Evolutionary conservation across 179 eudicot genomes (phyloP), one percentile per base, ranked within the genome.

Genomic region (Corrigiola litoralis): DNA sequence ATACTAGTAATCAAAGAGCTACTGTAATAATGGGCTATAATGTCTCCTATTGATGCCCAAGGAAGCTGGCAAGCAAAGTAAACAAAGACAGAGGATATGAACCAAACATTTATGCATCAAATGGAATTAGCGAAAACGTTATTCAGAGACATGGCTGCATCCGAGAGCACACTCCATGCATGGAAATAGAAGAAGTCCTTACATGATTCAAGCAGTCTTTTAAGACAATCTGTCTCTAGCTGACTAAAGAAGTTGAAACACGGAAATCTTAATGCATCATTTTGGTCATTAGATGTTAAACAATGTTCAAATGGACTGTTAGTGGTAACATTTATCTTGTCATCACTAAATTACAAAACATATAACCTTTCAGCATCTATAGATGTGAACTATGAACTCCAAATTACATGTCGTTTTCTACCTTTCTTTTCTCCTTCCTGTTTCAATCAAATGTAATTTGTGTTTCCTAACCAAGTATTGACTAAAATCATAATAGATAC

Each of bases 381-480:
- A 37, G 58, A 49, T 25, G 36, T n/a, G 45, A 58, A 68, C 28
- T n/a, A 34, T 9, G 21, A 68, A 58, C 50, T 17, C 14, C 34
- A 68, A 46, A 59, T 41, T 25, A 68, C 63, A 42, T 23, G 63
- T 53, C 41, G 36, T 13, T 45, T 23, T 45, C 49, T 7, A 23
- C 50, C 37, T 50, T 38, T 56, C 48, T 38, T 49, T 53, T 38
- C 74, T 53, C 6, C 55, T 60, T 56, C 17, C 27, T 69, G 17
- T 65, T 32, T 16, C 47, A 65, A 58, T 44, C 37, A 56, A 60
- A 49, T 16, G 20, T 37, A 21, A 32, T 23, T 23, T n/a, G 27
- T 34, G 25, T 17, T 17, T 29, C 42, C 42, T 49, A 23, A 49
- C 7, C 25, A 40, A 24, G 5, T 18, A 45, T 14, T 31, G 16